A percentile compares a stretch with the other conserved stretches of the same genome.
phyloP scores from a whole-genome alignment of 2,329 filamentous ascomycete genomes.

The Claviceps capensis region DNA sequence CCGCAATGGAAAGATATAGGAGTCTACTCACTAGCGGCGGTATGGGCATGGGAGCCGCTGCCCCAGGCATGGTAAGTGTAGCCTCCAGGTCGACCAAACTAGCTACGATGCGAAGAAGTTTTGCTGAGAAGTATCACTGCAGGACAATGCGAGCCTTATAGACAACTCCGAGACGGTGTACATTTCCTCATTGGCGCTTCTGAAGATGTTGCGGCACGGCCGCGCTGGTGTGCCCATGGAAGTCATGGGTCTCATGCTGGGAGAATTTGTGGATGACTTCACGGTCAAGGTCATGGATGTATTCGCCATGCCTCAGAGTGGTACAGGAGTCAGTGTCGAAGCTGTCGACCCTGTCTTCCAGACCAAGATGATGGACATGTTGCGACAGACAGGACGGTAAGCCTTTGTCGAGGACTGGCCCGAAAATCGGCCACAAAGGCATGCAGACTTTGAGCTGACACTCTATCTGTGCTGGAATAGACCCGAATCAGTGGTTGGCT shows the following conservation, averaged over 20 bases:
- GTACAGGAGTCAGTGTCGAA: constrained; percentile 95
- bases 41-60: constrained; percentile 43
- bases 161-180: constrained; percentile 99
- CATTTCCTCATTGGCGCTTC: constrained; percentile 89
- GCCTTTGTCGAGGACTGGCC: constrained; percentile 12
- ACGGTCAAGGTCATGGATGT: constrained; percentile 97
- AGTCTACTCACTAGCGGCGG: constrained; percentile 70
- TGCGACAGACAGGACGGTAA: constrained; percentile 89
- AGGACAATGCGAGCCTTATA: constrained; percentile 87
- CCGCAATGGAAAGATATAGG: constrained; percentile 78
- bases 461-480: constrained; percentile 28
- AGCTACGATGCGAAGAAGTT: not conserved
- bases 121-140: not conserved
- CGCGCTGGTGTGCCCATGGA: constrained; percentile 98
- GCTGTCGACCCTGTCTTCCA: constrained; percentile 98
- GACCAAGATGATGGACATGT: constrained; percentile 99
- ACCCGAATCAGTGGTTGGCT: constrained; percentile 93
- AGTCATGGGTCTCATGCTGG: constrained; percentile 98
- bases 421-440: not conserved
- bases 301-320: constrained; percentile 98
- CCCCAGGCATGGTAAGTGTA: constrained; percentile 25
- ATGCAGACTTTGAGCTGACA: not conserved
- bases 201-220: constrained; percentile 98
- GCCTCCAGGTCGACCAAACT: not conserved
- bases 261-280: constrained; percentile 98